phyloP scores from a whole-genome alignment of 306 rosid species.

The Rubus parviflorus region DNA sequence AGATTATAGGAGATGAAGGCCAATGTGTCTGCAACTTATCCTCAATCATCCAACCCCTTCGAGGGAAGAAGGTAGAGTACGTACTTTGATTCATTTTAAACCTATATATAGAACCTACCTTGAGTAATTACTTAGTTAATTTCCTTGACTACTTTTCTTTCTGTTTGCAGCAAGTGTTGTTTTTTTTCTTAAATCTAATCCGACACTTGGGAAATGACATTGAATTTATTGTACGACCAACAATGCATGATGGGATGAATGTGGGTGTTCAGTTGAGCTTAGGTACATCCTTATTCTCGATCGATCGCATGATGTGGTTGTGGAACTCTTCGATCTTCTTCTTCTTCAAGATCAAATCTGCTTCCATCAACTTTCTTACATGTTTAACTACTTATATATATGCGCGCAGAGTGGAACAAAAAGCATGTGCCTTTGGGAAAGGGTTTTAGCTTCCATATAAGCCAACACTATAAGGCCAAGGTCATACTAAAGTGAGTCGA shows the following conservation, averaged over 20 bases:
- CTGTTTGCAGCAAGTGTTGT: constrained; percentile 60
- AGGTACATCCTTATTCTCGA: constrained; percentile 34
- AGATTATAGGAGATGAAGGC: constrained; percentile 47
- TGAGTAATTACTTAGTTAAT: neutral
- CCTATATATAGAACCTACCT: neutral
- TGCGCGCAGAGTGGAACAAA: constrained; percentile 50
- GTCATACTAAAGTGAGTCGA: constrained; percentile 53
- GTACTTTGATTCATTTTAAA: neutral
- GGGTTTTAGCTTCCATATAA: constrained; percentile 56
- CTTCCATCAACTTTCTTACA: neutral
- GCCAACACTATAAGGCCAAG: constrained; percentile 59
- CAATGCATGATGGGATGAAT: constrained; percentile 51
- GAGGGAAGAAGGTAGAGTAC: constrained; percentile 45
- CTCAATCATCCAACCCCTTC: constrained; percentile 44
- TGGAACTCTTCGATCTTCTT: neutral
- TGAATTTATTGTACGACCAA: constrained; percentile 49
- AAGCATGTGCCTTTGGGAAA: constrained; percentile 45
- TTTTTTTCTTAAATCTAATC: constrained; percentile 40
- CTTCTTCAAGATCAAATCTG: neutral
- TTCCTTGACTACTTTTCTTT: constrained; percentile 2
- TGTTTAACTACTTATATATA: neutral
- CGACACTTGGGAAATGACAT: constrained; percentile 36
- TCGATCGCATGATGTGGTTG: neutral
- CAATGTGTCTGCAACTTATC: constrained; percentile 40
- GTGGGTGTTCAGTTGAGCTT: constrained; percentile 70